Percentiles rank a stretch among this genome's conserved stretches.
Conservation (phyloP, 805 yeast species). For the Brettanomyces anomalus region DNA sequence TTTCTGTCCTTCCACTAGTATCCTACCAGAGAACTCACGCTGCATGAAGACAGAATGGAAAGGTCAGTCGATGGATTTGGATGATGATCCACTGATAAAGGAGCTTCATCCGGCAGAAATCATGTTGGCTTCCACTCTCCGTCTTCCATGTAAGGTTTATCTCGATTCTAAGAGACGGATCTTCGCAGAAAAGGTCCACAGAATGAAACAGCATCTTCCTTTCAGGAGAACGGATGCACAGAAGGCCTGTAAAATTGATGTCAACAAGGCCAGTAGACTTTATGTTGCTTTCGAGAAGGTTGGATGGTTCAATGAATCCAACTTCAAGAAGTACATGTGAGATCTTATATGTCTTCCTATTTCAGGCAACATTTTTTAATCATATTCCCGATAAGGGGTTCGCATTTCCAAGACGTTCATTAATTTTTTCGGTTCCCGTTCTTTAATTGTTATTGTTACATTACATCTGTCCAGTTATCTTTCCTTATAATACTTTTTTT, state of each 20-base stretch:
- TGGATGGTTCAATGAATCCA: constrained; percentile 81
- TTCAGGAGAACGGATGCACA: constrained; percentile 97
- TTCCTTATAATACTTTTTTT: too few species aligned
- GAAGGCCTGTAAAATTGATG: constrained; percentile 95
- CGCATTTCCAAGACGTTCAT: background rate
- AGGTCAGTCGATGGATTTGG: constrained; percentile 92
- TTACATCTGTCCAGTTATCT: too few species aligned
- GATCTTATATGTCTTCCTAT: background rate
- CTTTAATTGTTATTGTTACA: too few species aligned
- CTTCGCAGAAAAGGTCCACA: constrained; percentile 79
- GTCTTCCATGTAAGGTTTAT: constrained; percentile 82
- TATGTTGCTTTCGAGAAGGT: constrained; percentile 86
- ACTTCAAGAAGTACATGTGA: constrained; percentile 42
- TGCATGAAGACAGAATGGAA: constrained; percentile 92
- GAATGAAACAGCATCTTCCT: constrained; percentile 60
- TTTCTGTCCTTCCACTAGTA: constrained; percentile 61
- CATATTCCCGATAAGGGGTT: background rate
- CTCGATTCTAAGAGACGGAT: constrained; percentile 73
- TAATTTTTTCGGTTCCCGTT: too few species aligned
- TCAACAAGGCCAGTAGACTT: constrained; percentile 86
- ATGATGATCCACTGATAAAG: constrained; percentile 60
- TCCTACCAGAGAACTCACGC: constrained; percentile 62
- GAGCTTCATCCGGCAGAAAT: constrained; percentile 90
- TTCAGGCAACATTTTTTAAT: too few species aligned
- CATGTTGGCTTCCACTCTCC: constrained; percentile 73